A percentile compares a stretch with the other conserved stretches of the same genome.
Conservation (phyloP, 2,329 filamentous ascomycete species). For the Monosporascus sp. region DNA sequence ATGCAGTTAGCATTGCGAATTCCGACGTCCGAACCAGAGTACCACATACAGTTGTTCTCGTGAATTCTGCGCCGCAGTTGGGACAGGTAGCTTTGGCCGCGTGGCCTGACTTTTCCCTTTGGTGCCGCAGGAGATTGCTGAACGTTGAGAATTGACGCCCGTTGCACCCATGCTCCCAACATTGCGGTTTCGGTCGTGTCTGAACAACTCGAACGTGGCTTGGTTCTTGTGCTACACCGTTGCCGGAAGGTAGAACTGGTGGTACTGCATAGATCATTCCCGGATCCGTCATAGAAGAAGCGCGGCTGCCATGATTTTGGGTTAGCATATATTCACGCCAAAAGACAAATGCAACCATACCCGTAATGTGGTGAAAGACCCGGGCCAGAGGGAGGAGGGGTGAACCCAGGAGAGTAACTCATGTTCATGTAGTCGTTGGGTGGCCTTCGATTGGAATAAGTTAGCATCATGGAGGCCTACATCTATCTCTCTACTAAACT, state of each 20-base stretch:
- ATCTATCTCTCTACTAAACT: constrained; percentile 1
- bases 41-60: constrained; percentile 58
- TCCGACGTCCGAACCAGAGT: not conserved
- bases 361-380: constrained; percentile 34
- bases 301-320: constrained; percentile 28
- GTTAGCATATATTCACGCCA: constrained; percentile 6
- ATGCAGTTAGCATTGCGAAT: constrained; percentile 12
- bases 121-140: constrained; percentile 87
- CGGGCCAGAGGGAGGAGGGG: constrained; percentile 22
- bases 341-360: constrained; percentile 25
- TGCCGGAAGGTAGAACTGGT: constrained; percentile 31
- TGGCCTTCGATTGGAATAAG: constrained; percentile 10
- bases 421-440: constrained; percentile 40
- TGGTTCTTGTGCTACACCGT: constrained; percentile 30
- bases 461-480: constrained; percentile 15
- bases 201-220: constrained; percentile 64
- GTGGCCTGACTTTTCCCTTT: constrained; percentile 90
- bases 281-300: constrained; percentile 36
- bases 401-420: constrained; percentile 36
- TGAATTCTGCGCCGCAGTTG: constrained; percentile 90
- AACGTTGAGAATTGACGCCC: constrained; percentile 94
- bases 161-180: constrained; percentile 96
- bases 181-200: constrained; percentile 85
- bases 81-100: constrained; percentile 85
- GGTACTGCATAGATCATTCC: constrained; percentile 41